Conservation (phyloP, 2,329 filamentous ascomycete species). For the Hortaea werneckii region DNA sequence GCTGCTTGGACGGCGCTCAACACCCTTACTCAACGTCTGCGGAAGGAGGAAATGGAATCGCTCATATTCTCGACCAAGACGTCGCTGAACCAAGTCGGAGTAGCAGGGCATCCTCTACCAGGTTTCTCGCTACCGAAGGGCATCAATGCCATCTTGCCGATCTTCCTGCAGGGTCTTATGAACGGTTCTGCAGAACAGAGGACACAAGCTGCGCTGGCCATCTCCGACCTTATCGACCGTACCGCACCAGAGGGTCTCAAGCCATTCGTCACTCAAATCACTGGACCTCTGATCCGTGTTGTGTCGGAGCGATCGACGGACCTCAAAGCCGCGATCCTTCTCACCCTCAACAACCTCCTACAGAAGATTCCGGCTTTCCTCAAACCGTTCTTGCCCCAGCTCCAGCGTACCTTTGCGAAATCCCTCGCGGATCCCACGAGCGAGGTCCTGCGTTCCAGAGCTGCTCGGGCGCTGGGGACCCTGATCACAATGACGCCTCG, state of each 20-base stretch:
- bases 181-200: slow-evolving; percentile 89
- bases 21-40: slow-evolving; percentile 77
- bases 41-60: slow-evolving; percentile 97
- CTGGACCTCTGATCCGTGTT: slow-evolving; percentile 91
- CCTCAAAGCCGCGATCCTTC: slow-evolving; percentile 86
- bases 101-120: slow-evolving; percentile 70
- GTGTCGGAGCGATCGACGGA: slow-evolving; percentile 94
- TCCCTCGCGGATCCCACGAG: slow-evolving; percentile 88
- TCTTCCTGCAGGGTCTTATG: slow-evolving; percentile 96
- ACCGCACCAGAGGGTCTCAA: slow-evolving; percentile 80
- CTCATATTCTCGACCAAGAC: slow-evolving; percentile 79
- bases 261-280: slow-evolving; percentile 94
- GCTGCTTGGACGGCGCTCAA: slow-evolving; percentile 78
- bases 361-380: slow-evolving; percentile 94
- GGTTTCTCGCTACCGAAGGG: slow-evolving; percentile 91
- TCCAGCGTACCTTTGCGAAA: slow-evolving; percentile 95
- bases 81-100: slow-evolving; percentile 77
- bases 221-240: slow-evolving; percentile 91
- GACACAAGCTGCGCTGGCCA: slow-evolving; percentile 81
- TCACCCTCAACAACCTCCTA: slow-evolving; percentile 87
- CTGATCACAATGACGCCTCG: slow-evolving; percentile 91
- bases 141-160: slow-evolving; percentile 89
- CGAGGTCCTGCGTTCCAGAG: slow-evolving; percentile 74
- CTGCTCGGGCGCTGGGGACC: slow-evolving; percentile 87
- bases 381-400: slow-evolving; percentile 91